A percentile compares a stretch with the other conserved stretches of the same genome.
Conservation (phyloP, 805 yeast genomes). For the Saturnispora saitoi region DNA sequence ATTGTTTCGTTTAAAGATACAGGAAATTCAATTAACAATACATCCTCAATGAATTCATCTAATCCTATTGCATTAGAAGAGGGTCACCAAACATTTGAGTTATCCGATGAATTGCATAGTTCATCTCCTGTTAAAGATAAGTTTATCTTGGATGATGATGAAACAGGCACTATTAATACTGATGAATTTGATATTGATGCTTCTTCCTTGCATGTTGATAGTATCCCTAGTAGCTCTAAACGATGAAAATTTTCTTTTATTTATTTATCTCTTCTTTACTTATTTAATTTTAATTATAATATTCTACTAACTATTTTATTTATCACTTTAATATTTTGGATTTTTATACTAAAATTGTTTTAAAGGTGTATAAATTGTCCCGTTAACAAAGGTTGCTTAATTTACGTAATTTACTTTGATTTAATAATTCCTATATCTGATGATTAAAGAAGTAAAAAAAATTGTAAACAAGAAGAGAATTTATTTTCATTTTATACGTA, state of each 20-base stretch:
- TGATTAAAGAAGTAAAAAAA: too few relatives aligned
- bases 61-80: not conserved
- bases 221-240: not conserved
- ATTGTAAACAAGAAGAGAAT: too few relatives aligned
- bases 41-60: not conserved
- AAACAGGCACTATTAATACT: not conserved
- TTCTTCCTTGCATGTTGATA: not conserved
- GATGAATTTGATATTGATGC: constrained; percentile 3
- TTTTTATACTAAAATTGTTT: too few relatives aligned
- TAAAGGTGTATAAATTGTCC: too few relatives aligned
- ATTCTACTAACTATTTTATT: not conserved
- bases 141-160: not conserved
- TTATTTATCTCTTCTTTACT: not conserved
- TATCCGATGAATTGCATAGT: not conserved
- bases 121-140: not conserved
- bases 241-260: not conserved
- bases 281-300: not conserved
- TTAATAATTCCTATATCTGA: too few relatives aligned
- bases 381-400: too few relatives aligned
- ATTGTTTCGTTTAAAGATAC: constrained; percentile 43
- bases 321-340: too few relatives aligned
- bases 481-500: too few relatives aligned
- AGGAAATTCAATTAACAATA: not conserved
- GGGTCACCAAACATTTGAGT: not conserved
- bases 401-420: too few relatives aligned